Evolutionary conservation across 2,329 filamentous ascomycete species (phyloP).

Genomic region (Pseudocercospora crystallina): DNA sequence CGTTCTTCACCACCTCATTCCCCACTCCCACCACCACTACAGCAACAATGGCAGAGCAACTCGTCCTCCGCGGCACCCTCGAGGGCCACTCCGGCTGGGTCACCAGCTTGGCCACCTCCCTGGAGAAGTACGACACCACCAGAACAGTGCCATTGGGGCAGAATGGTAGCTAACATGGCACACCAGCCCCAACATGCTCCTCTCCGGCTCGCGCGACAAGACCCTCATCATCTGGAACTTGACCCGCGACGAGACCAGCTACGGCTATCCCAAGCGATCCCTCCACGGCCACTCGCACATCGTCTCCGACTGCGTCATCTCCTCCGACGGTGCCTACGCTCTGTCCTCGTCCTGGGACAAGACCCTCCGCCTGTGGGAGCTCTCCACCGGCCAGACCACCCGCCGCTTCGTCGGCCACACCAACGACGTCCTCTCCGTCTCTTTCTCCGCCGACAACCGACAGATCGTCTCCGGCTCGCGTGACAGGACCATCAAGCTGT

Average conservation of each 20-base stretch:
- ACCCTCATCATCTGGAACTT: slow-evolving; percentile 99
- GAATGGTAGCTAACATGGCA: slow-evolving; percentile 6
- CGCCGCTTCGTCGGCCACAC: slow-evolving; percentile 98
- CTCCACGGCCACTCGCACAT: slow-evolving; percentile 99
- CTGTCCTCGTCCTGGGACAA: slow-evolving; percentile 99
- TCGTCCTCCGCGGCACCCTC: slow-evolving; percentile 46
- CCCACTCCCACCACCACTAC: not conserved
- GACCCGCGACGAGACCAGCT: slow-evolving; percentile 95
- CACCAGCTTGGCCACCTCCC: slow-evolving; percentile 95
- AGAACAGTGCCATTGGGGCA: slow-evolving; percentile 43
- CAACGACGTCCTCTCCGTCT: slow-evolving; percentile 99
- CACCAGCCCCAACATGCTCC: slow-evolving; percentile 94
- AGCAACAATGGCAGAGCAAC: slow-evolving; percentile 40
- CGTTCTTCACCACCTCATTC: not conserved
- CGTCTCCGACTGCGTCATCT: slow-evolving; percentile 99
- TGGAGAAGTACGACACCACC: slow-evolving; percentile 73
- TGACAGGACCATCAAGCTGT: slow-evolving; percentile 99
- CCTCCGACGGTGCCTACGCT: slow-evolving; percentile 97
- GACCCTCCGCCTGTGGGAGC: slow-evolving; percentile 99
- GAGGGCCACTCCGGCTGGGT: slow-evolving; percentile 99
- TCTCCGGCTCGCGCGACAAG: slow-evolving; percentile 97
- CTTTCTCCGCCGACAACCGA: slow-evolving; percentile 99
- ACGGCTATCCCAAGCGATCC: slow-evolving; percentile 98
- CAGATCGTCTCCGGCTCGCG: slow-evolving; percentile 99
- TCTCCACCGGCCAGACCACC: slow-evolving; percentile 94